These are phyloP conservation scores for Fusarium devonianum DNA, from an alignment of 2,329 filamentous ascomycete genomes.

Conservation along the genomic window DNA sequence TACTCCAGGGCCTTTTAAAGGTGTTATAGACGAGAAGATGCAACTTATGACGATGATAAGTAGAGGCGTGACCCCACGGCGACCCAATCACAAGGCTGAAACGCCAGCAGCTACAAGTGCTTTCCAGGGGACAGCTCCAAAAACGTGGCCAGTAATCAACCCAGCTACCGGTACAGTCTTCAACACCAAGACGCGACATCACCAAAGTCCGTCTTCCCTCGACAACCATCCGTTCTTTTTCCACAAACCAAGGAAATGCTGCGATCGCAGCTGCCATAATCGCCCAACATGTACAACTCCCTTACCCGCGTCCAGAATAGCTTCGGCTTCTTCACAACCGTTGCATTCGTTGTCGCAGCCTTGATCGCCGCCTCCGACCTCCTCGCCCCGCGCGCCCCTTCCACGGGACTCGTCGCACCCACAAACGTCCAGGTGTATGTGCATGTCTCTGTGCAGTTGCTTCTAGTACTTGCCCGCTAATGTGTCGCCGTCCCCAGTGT, in stretches of 20 bases:
- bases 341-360: constrained; percentile 80
- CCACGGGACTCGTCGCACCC: constrained; percentile 64
- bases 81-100: constrained; percentile 39
- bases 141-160: constrained; percentile 35
- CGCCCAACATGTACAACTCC: constrained; percentile 80
- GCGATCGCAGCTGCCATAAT: constrained; percentile 15
- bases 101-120: constrained; percentile 26
- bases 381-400: constrained; percentile 72
- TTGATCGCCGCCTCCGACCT: constrained; percentile 85
- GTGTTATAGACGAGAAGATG: neutral
- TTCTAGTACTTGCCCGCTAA: constrained; percentile 10
- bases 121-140: constrained; percentile 29
- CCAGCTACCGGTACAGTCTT: constrained; percentile 12
- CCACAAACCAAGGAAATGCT: constrained; percentile 18
- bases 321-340: constrained; percentile 98
- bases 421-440: constrained; percentile 86
- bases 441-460: neutral
- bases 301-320: constrained; percentile 87
- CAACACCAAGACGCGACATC: constrained; percentile 32
- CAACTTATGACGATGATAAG: neutral
- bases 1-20: no score
- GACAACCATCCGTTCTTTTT: constrained; percentile 1
- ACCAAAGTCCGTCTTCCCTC: constrained; percentile 15
- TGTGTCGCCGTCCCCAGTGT: constrained; percentile 60
- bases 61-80: constrained; percentile 15